Evolutionary conservation across 139 green algal genomes (phyloP).

Genomic region (Choricystis sp.): DNA sequence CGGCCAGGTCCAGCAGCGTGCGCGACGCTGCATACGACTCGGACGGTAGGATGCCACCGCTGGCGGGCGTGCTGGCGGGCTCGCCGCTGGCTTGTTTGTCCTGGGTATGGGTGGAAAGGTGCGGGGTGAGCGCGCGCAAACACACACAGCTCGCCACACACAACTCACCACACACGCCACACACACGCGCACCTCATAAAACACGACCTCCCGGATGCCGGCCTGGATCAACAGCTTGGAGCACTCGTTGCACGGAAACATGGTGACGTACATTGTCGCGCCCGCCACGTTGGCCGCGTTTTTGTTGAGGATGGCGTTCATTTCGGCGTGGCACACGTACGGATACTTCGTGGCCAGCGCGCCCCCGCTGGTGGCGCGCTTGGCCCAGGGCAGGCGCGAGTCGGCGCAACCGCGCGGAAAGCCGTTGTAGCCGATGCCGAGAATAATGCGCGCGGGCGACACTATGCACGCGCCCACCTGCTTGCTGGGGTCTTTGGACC

Average conservation of each 20-base stretch:
- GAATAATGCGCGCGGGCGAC: slow-evolving; percentile 72
- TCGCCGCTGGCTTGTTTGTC: background rate
- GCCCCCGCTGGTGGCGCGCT: slow-evolving; percentile 25
- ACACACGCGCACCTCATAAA: slow-evolving; percentile 53
- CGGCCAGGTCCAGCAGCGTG: slow-evolving; percentile 45
- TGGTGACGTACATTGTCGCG: slow-evolving; percentile 82
- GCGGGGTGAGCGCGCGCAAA: background rate
- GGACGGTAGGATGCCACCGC: background rate
- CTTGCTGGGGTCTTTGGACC: slow-evolving; percentile 94
- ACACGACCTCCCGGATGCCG: slow-evolving; percentile 80
- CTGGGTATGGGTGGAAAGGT: background rate
- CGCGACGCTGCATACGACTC: slow-evolving; percentile 46
- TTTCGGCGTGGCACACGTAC: slow-evolving; percentile 88
- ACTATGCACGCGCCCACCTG: slow-evolving; percentile 88
- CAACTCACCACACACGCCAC: background rate
- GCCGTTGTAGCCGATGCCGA: slow-evolving; percentile 98
- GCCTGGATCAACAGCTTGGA: slow-evolving; percentile 97
- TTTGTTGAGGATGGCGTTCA: slow-evolving; percentile 97
- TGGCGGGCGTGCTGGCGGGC: background rate
- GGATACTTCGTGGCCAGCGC: slow-evolving; percentile 77
- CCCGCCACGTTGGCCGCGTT: slow-evolving; percentile 50
- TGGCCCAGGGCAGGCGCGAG: slow-evolving; percentile 70
- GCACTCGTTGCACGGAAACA: slow-evolving; percentile 99
- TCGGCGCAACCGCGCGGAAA: slow-evolving; percentile 90
- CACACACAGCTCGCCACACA: background rate